Conservation (phyloP, 441 rosid species). For the Adansonia gregorii region DNA sequence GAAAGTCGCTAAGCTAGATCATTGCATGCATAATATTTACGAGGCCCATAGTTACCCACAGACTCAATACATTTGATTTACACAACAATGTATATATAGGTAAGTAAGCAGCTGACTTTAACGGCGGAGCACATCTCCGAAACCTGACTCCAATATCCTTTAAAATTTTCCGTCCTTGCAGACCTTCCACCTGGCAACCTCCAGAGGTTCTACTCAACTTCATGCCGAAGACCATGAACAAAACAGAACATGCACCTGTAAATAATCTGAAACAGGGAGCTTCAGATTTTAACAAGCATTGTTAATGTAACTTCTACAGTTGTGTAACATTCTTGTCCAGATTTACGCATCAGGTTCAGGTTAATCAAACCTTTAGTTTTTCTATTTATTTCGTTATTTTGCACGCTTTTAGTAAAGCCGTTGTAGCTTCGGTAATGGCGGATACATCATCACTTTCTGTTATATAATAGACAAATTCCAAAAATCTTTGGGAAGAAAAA, state of each 20-base stretch:
- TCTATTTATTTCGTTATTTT: background rate
- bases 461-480: background rate
- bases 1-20: background rate
- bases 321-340: constrained; percentile 19
- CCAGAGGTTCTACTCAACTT: too few relatives aligned
- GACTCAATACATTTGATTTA: too few relatives aligned
- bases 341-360: constrained; percentile 15
- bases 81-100: too few relatives aligned
- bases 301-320: background rate
- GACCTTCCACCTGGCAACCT: too few relatives aligned
- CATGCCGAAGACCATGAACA: background rate
- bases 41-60: too few relatives aligned
- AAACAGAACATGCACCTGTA: background rate
- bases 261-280: background rate
- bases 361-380: constrained; percentile 17
- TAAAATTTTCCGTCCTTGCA: too few relatives aligned
- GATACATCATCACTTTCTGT: constrained; percentile 13
- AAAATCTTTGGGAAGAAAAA: background rate
- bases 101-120: too few relatives aligned
- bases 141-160: too few relatives aligned
- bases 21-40: too few relatives aligned
- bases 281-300: too few relatives aligned
- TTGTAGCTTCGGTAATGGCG: constrained; percentile 23
- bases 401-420: constrained; percentile 29
- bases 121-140: too few relatives aligned